These are phyloP conservation scores for Daldinia decipiens DNA, from an alignment of 495 filamentous ascomycete species.

Conservation along the genomic window DNA sequence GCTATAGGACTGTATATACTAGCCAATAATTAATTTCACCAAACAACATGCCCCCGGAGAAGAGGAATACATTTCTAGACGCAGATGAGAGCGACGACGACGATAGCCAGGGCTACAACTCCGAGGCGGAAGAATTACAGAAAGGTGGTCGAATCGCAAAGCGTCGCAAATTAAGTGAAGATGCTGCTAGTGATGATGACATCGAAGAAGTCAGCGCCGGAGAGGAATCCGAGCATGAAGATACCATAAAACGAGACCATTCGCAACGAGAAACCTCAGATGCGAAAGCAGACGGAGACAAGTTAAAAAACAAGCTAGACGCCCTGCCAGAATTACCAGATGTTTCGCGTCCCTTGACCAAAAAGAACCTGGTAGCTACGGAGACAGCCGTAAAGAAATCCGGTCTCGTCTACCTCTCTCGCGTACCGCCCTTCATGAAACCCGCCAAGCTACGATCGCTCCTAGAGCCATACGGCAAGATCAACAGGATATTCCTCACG, in stretches of 20 bases:
- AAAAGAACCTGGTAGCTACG: constrained; percentile 68
- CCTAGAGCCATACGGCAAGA: constrained; percentile 78
- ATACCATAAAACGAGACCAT: constrained; percentile 37
- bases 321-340: constrained; percentile 54
- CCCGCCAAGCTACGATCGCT: constrained; percentile 81
- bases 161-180: constrained; percentile 66
- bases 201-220: constrained; percentile 48
- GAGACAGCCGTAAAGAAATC: constrained; percentile 69
- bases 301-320: constrained; percentile 30
- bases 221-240: constrained; percentile 35
- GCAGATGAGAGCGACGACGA: constrained; percentile 74
- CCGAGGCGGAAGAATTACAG: constrained; percentile 70
- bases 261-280: constrained; percentile 42
- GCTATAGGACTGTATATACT: neutral
- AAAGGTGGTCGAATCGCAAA: constrained; percentile 73
- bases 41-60: constrained; percentile 69
- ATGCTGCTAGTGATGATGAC: constrained; percentile 52
- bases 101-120: constrained; percentile 71
- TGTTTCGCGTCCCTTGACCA: constrained; percentile 61
- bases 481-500: constrained; percentile 87
- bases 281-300: constrained; percentile 33
- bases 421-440: constrained; percentile 94
- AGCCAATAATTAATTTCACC: neutral
- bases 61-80: constrained; percentile 80
- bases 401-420: constrained; percentile 88